These are phyloP conservation scores for Zalaria sp. DNA, from an alignment of 2,329 filamentous ascomycete species.

Conservation along the genomic window DNA sequence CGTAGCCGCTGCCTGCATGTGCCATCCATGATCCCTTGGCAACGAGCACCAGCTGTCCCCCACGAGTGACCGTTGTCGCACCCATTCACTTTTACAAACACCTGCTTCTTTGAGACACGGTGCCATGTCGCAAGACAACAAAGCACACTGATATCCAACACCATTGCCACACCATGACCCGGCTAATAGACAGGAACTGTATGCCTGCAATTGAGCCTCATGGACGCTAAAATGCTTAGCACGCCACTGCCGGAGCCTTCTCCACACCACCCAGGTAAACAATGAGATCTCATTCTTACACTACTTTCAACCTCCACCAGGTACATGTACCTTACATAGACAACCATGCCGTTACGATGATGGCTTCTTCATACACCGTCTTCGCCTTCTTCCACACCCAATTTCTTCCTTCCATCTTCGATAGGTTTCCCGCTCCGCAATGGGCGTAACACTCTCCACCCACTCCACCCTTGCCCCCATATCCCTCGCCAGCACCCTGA, in stretches of 20 bases:
- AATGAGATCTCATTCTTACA: neutral
- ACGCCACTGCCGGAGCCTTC: neutral
- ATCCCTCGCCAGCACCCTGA: constrained; percentile 20
- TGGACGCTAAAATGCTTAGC: neutral
- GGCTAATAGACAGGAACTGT: neutral
- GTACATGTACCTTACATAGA: too few relatives aligned
- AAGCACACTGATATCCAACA: too few relatives aligned
- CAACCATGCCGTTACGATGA: too few relatives aligned
- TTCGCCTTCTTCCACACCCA: neutral
- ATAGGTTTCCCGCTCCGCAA: constrained; percentile 3
- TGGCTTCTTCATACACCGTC: neutral
- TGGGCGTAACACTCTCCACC: constrained; percentile 19
- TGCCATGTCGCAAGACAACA: too few relatives aligned
- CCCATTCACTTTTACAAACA: too few relatives aligned
- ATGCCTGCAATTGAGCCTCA: neutral
- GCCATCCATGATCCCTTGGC: too few relatives aligned
- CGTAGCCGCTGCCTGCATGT: too few relatives aligned
- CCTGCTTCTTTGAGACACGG: too few relatives aligned
- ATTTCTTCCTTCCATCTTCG: neutral
- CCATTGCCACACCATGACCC: too few relatives aligned
- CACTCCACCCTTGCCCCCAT: constrained; percentile 17
- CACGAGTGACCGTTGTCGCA: too few relatives aligned
- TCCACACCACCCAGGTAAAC: neutral
- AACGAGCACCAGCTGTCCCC: too few relatives aligned
- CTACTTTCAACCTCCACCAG: too few relatives aligned